phyloP scores from a whole-genome alignment of 2,329 filamentous ascomycete genomes.

The Aureobasidium sp. region DNA sequence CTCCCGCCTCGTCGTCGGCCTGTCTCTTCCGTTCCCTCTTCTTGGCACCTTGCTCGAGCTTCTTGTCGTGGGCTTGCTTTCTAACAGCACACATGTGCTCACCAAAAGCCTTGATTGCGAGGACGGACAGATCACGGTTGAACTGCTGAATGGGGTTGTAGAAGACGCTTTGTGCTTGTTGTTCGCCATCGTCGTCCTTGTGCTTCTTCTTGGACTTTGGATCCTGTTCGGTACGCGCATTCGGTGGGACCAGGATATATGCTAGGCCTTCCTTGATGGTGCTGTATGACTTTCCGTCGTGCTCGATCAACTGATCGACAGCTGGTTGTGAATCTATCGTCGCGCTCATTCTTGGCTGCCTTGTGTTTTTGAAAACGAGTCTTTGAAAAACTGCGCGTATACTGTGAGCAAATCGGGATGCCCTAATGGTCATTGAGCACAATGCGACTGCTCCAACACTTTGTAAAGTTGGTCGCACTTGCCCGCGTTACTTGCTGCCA shows the following conservation, averaged over 20 bases:
- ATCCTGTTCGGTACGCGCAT: slow-evolving; percentile 40
- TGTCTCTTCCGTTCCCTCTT: slow-evolving; percentile 22
- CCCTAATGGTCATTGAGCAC: background rate
- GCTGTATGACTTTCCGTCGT: slow-evolving; percentile 31
- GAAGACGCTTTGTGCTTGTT: slow-evolving; percentile 70
- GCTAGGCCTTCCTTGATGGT: slow-evolving; percentile 60
- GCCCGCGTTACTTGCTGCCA: background rate
- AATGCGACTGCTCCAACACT: background rate
- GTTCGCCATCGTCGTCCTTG: slow-evolving; percentile 41
- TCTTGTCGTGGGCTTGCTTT: slow-evolving; percentile 14
- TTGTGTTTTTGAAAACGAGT: background rate
- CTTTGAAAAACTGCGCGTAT: background rate
- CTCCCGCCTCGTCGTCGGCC: slow-evolving; percentile 26
- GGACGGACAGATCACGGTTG: slow-evolving; percentile 87
- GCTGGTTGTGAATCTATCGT: slow-evolving; percentile 18
- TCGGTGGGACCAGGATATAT: slow-evolving; percentile 54
- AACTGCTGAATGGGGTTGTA: slow-evolving; percentile 99
- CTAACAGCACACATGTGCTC: slow-evolving; percentile 43
- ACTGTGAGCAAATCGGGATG: background rate
- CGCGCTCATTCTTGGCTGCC: slow-evolving; percentile 1
- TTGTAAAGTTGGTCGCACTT: background rate
- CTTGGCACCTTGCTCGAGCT: background rate
- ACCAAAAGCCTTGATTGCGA: slow-evolving; percentile 84
- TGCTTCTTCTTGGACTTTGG: slow-evolving; percentile 30
- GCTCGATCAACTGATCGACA: slow-evolving; percentile 25